Evolutionary conservation across 345 rosid genomes (phyloP).

Genomic region (Moricandia arvensis): DNA sequence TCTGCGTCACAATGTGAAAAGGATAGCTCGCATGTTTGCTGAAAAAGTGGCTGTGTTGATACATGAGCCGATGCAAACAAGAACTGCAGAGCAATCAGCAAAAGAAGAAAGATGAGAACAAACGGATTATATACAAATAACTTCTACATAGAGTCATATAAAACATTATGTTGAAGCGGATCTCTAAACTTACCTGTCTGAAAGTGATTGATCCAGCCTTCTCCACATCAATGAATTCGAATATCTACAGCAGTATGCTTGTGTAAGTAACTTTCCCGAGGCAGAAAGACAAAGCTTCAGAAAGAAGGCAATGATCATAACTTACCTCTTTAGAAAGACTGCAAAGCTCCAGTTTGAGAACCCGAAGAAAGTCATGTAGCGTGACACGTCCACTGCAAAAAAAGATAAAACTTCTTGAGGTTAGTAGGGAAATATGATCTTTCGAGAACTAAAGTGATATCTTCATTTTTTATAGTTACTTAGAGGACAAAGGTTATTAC

Average conservation of each 20-base stretch:
- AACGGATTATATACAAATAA: background rate
- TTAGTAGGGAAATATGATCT: background rate
- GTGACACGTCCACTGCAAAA: constrained; percentile 74
- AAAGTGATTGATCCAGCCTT: constrained; percentile 73
- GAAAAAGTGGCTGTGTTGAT: constrained; percentile 61
- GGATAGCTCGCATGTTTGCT: constrained; percentile 63
- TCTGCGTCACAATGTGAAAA: constrained; percentile 53
- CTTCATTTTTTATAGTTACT: constrained; percentile 1
- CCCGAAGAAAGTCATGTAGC: constrained; percentile 56
- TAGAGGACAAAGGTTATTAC: constrained; percentile 41
- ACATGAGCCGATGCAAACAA: constrained; percentile 79
- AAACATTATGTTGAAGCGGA: background rate
- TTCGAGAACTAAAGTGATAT: background rate
- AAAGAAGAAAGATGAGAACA: background rate
- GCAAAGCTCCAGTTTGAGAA: constrained; percentile 58
- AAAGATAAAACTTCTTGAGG: background rate
- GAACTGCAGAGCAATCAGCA: constrained; percentile 55
- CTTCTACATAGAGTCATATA: background rate
- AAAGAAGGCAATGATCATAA: background rate
- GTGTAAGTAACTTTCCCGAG: constrained; percentile 15
- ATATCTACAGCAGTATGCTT: constrained; percentile 52
- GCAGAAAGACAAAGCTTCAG: too few species aligned
- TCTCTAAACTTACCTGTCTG: constrained; percentile 61
- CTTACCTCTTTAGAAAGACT: constrained; percentile 68
- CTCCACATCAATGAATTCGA: constrained; percentile 77